A percentile compares a stretch with the other conserved stretches of the same genome.
phyloP scores from a whole-genome alignment of 1,284 basidiomycete species.

The Phlebopus sp. region DNA sequence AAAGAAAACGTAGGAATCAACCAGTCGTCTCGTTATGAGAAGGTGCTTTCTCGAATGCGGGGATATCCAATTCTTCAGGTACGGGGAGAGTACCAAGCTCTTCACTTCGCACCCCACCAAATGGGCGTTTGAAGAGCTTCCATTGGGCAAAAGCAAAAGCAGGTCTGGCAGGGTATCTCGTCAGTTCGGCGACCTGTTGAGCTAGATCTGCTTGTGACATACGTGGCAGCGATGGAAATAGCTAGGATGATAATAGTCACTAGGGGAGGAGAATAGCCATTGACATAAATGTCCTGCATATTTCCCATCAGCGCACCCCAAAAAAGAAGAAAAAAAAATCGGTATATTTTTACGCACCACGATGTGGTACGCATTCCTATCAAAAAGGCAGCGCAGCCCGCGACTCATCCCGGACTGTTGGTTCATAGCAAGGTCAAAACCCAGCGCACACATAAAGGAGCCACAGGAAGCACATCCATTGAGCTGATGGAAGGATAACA shows the following conservation, averaged over 20 bases:
- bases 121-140: constrained; percentile 24
- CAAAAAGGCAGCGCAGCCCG: constrained; percentile 60
- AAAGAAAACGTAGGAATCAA: constrained; percentile 1
- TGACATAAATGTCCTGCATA: constrained; percentile 42
- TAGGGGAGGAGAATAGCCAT: constrained; percentile 45
- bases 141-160: constrained; percentile 32
- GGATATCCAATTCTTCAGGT: constrained; percentile 20
- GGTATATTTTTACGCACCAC: constrained; percentile 51
- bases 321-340: too few species aligned
- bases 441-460: constrained; percentile 55
- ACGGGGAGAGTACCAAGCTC: constrained; percentile 26
- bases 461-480: constrained; percentile 54
- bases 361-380: constrained; percentile 55
- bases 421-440: constrained; percentile 53
- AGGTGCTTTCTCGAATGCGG: constrained; percentile 19
- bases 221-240: constrained; percentile 46
- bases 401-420: constrained; percentile 60
- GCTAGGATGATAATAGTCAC: constrained; percentile 45
- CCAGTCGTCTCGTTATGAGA: constrained; percentile 6
- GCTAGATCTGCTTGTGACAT: constrained; percentile 15
- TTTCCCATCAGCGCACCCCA: constrained; percentile 2
- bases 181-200: not conserved
- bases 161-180: constrained; percentile 16
- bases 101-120: constrained; percentile 17
- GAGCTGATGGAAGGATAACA: constrained; percentile 31